These are phyloP conservation scores for Puccinia polysora DNA, from an alignment of 1,284 basidiomycete genomes.

Conservation along the genomic window DNA sequence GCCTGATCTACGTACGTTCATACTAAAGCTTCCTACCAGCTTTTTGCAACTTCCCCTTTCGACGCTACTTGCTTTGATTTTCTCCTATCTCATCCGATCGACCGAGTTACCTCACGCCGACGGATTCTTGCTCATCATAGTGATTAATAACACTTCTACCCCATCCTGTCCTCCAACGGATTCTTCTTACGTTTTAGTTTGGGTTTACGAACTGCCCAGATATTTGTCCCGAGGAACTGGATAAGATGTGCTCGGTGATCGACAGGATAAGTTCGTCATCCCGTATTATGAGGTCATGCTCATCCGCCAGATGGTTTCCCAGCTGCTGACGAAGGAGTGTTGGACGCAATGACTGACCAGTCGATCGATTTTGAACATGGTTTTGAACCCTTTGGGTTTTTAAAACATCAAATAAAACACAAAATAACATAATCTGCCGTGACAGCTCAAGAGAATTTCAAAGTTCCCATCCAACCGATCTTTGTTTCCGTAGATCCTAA, in stretches of 20 bases:
- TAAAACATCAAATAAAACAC: constrained; percentile 39
- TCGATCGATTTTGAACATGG: background rate
- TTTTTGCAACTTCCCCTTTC: background rate
- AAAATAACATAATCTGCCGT: background rate
- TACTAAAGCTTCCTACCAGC: background rate
- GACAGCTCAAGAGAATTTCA: constrained; percentile 54
- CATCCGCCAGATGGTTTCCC: background rate
- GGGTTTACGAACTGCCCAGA: constrained; percentile 97
- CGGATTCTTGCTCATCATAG: too few species aligned
- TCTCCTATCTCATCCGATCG: too few species aligned
- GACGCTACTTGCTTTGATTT: background rate
- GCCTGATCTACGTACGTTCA: constrained; percentile 66
- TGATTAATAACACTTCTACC: background rate
- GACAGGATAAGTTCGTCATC: constrained; percentile 64
- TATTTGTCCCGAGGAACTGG: constrained; percentile 95
- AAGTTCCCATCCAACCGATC: constrained; percentile 62
- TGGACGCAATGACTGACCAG: background rate
- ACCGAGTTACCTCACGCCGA: too few species aligned
- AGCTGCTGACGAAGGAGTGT: background rate
- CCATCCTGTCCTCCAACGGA: background rate
- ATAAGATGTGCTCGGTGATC: constrained; percentile 87
- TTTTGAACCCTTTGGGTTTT: constrained; percentile 51
- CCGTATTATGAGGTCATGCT: background rate
- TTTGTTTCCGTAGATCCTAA: constrained; percentile 97
- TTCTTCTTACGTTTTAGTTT: constrained; percentile 57